These are phyloP conservation scores for Tuber brumale DNA, from an alignment of 495 filamentous ascomycete genomes.

Conservation along the genomic window DNA sequence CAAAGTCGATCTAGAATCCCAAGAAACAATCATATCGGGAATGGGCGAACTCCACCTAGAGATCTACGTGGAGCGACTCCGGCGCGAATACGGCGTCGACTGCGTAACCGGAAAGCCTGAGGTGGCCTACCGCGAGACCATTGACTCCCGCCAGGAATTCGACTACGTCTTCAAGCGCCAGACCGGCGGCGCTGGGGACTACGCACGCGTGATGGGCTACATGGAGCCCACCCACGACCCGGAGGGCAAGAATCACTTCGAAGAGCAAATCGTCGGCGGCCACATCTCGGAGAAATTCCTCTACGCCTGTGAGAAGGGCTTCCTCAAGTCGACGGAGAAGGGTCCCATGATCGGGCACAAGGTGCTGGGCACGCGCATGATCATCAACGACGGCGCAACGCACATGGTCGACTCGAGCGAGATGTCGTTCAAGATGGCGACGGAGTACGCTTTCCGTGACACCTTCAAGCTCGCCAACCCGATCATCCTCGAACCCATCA, in stretches of 20 bases:
- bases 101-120: slow-evolving; percentile 93
- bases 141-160: slow-evolving; percentile 67
- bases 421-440: slow-evolving; percentile 95
- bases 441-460: slow-evolving; percentile 95
- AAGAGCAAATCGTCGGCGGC: slow-evolving; percentile 79
- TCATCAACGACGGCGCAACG: slow-evolving; percentile 92
- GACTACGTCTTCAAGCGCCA: slow-evolving; percentile 96
- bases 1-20: slow-evolving; percentile 77
- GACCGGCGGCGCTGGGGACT: slow-evolving; percentile 93
- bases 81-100: slow-evolving; percentile 92
- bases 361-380: slow-evolving; percentile 82
- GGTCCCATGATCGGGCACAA: slow-evolving; percentile 90
- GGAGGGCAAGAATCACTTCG: slow-evolving; percentile 73
- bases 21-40: slow-evolving; percentile 94
- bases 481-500: slow-evolving; percentile 84
- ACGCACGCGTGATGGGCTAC: slow-evolving; percentile 83
- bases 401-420: slow-evolving; percentile 98
- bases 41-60: slow-evolving; percentile 98
- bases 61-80: slow-evolving; percentile 98
- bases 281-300: slow-evolving; percentile 94
- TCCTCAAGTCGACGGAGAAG: slow-evolving; percentile 73
- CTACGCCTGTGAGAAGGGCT: slow-evolving; percentile 92
- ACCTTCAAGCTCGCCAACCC: slow-evolving; percentile 74
- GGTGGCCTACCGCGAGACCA: slow-evolving; percentile 95
- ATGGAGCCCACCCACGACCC: slow-evolving; percentile 72